Base-by-base conservation (phyloP, 2,329 filamentous ascomycete genomes). In the Xylaria sp. region DNA sequence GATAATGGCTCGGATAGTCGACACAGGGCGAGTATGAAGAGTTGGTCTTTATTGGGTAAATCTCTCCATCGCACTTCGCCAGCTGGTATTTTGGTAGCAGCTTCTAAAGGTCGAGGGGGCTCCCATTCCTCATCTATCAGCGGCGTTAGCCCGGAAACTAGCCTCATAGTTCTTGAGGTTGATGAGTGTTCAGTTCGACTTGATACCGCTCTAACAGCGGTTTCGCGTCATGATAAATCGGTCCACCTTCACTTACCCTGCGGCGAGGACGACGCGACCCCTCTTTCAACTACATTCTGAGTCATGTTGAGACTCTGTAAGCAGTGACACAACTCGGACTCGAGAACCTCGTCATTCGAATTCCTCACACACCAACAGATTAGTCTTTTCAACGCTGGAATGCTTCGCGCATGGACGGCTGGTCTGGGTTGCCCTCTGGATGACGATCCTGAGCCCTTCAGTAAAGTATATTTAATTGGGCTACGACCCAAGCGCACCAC, bases 1-100 rank as follows among this genome's bases (percentile, higher is more conserved):
- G 90, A 90, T 53, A 93, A 80, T 1, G 90, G 90, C 73, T 92
- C 90, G 1, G 89, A 90, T 1, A 80, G 67, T 28, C 78, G 77
- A 59, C 79, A 80, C 44, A 80, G 73, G 9, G 78, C 74, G 0
- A 79, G 73, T 59, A 80, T 76, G 67, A 80, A 77, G 26, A 80
- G 75, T 51, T 81, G 80, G 71, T 77, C 75, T 69, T 80, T 81
- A 63, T 80, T 79, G 31, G 79, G 79, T 9, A 81, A 72, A 64
- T 81, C 79, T 63, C 73, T 69, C 78, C 78, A 79, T 44, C 76
- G 72, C 36, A 78, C 63, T 7, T 72, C 66, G 4, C 65, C 28
- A 11, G 66, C 17, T 23, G 40, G 17, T 28, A 72, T 66, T 28
- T 31, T 28, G 13, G 66, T 1, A 7, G 56, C 17, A 51, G 31